Base-by-base conservation (phyloP, 345 rosid genomes). In the Ceriops decandra region DNA sequence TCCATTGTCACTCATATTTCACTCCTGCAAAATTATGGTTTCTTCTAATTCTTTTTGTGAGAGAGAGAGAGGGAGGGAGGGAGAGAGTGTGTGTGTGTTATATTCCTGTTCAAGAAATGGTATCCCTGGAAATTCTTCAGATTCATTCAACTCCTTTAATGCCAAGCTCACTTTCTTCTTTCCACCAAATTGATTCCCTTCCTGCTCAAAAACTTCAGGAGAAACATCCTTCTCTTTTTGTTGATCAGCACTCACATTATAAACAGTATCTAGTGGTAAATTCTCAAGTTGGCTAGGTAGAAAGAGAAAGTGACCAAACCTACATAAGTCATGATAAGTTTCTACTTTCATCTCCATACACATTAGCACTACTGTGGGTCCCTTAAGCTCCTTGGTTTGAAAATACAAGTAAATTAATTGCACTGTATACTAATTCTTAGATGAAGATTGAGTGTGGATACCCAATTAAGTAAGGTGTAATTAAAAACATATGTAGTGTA, bases 301-400 rank as follows among this genome's bases (percentile, higher is more conserved):
- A 69, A 87, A 88, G 54, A 85, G 84, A 75, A 92, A 95, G 81
- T 92, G 96, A 22, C 81, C 67, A 42, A 95, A 90, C 92, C 85
- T 74, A 84, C 86, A 83, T 63, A 95, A 69, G 69, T 90, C 81
- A 64, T 4, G 72, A 28, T 96, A 91, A 67, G 89, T 73, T 66
- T 82, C 97, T 24, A 77, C 84, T 58, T 58, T 74, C 81, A 35
- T 60, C 85, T 13, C 59, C 72, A 11, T 70, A 59, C 60, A 72
- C 66, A 72, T 79, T 77, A 46, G 33, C 33, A 4, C 6, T 4
- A 5, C 33, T 31, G 0, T 30, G 3, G 4, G 5, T 31, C 33
- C 33, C 6, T 31, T 31, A 5, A 31, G 5, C 33, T 31, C 6
- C 4, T 31, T 31, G 33, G 5, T 5, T 4, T 31, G 33, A 31